Evolutionary conservation across 768 basidiomycete species (phyloP), one percentile per base, ranked within the genome.

Genomic region (Phaeotremella skinneri): DNA sequence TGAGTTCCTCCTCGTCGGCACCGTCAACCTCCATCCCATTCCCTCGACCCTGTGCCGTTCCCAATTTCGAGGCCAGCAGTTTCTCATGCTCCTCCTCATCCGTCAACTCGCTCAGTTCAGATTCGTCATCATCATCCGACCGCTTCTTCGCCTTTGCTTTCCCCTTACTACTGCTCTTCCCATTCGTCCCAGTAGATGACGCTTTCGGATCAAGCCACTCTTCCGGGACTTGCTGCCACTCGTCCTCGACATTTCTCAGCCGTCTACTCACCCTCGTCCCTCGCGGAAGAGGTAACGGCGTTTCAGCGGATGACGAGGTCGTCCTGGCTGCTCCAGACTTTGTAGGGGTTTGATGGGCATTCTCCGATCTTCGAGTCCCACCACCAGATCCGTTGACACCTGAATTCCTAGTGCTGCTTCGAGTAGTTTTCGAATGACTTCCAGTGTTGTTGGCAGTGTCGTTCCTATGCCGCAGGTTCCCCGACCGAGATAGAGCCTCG

Each of bases 81-180:
- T 29, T 48, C 49, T 61, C 60, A 52, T 67, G 61, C 49, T 67
- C 70, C 52, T 67, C 73, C 54, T 72, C 68, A 48, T 76, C 75
- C 20, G 69, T 71, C 68, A 76, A 65, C 37, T 73, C 69, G 60
- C 75, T 76, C 56, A 76, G 52, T 34, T 76, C 75, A 48, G 71
- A 73, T 56, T 73, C 73, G 13, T 67, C 67, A 13, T 62, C 67
- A 21, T 61, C 67, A 30, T 42, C 31, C 54, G 41, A 29, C 29
- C 32, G 47, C 52, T n/a, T 20, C 50, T 29, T 45, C 48, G 17
- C 53, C 61, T 59, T 61, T 54, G 20, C 52, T 62, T 60, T 43
- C 25, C 62, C 55, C 43, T 58, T 52, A 20, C 53, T 49, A 50
- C 52, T 55, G n/a, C 5, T 26, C 39, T 57, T 52, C 14, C 48